Conservation (phyloP, 441 rosid genomes). For the Melastoma candidum region DNA sequence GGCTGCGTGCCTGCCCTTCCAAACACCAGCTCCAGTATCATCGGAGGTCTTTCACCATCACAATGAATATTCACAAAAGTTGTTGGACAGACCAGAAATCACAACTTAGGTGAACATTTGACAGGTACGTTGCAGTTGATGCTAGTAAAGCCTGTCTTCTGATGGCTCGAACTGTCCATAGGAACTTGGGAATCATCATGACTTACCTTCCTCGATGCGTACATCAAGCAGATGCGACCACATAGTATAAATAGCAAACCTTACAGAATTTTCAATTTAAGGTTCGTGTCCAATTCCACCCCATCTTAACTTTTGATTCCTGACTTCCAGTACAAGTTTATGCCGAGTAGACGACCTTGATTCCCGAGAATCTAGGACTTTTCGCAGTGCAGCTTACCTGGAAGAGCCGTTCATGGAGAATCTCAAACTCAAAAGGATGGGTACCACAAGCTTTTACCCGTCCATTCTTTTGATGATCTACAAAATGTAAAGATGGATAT, state of each 20-base stretch:
- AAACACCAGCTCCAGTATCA: too few species aligned
- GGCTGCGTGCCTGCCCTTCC: too few species aligned
- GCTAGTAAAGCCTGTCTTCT: too few species aligned
- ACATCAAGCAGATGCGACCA: conserved; percentile 12
- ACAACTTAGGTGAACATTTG: too few species aligned
- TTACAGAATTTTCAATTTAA: conserved; percentile 57
- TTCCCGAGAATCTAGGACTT: too few species aligned
- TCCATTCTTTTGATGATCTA: conserved; percentile 57
- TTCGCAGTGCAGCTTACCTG: conserved; percentile 32
- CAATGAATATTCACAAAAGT: too few species aligned
- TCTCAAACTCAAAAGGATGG: conserved; percentile 61
- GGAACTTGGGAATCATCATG: not conserved
- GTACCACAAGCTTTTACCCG: conserved; percentile 52
- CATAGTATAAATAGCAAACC: conserved; percentile 11
- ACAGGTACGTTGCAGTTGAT: too few species aligned
- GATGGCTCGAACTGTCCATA: too few species aligned
- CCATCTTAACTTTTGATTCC: conserved; percentile 32
- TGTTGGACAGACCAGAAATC: too few species aligned
- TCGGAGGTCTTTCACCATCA: too few species aligned
- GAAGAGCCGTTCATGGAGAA: conserved; percentile 74
- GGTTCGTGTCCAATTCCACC: conserved; percentile 53
- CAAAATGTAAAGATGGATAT: not conserved
- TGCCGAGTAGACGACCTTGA: too few species aligned
- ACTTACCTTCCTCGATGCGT: conserved; percentile 20
- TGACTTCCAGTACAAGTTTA: conserved; percentile 34